Percentiles rank a stretch among this genome's conserved stretches.
Conservation (phyloP, 2,329 filamentous ascomycete genomes). For the Trichoderma sp. region DNA sequence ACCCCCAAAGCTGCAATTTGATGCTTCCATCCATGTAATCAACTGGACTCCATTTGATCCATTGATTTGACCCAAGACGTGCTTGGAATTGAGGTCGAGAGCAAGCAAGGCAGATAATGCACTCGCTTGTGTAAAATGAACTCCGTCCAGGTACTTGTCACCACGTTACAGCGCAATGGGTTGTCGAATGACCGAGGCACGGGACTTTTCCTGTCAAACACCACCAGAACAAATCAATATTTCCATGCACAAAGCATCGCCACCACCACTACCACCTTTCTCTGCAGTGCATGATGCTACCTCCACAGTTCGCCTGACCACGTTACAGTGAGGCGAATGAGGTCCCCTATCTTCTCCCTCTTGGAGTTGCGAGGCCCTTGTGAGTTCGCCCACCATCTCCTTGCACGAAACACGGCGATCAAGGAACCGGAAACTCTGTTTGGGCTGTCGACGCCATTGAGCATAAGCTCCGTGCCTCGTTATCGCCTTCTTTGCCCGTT, state of each 20-base stretch:
- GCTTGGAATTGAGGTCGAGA: not conserved
- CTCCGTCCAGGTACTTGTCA: not conserved
- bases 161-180: not conserved
- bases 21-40: not conserved
- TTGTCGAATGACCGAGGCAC: not conserved
- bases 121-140: not conserved
- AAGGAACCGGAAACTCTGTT: conserved; percentile 4
- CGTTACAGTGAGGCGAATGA: not conserved
- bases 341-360: not conserved
- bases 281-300: not conserved
- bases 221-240: not conserved
- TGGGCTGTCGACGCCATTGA: not conserved
- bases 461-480: not conserved
- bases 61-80: not conserved
- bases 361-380: not conserved
- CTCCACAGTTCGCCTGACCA: not conserved
- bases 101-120: not conserved
- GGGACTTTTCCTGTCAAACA: not conserved
- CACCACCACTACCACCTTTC: not conserved
- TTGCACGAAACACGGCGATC: not conserved
- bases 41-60: not conserved
- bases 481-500: not conserved
- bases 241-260: not conserved
- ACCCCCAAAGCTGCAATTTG: not conserved
- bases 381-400: not conserved